Evolutionary conservation across 2,329 filamentous ascomycete species (phyloP), one percentile per base, ranked within the genome.

Genomic region (Epichloe amarillans): DNA sequence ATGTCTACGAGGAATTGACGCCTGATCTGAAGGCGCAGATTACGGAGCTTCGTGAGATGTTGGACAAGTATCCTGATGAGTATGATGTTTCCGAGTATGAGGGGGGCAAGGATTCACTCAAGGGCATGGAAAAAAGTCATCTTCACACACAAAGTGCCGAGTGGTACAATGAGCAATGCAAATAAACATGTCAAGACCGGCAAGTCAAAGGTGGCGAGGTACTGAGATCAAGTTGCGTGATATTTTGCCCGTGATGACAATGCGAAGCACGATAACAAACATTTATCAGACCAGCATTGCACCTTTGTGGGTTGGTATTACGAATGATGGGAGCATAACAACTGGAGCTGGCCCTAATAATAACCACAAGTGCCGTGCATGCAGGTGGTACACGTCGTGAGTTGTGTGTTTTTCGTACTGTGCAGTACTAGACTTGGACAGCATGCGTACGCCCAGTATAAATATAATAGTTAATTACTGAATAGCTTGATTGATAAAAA

Each of bases 41-140:
- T 66, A 54, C 55, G 33, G 78, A 90, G 69, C 71, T 97, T 60
- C 86, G 73, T 62, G 76, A 79, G n/a, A 76, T 95, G 48, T 63
- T 98, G 47, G 81, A 91, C 58, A 82, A 77, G 59, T 98, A 97
- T 69, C 90, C 91, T 0, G 82, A 86, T 37, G 93, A 98, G 72
- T 98, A 98, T 67, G 89, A 97, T 66, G 63, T 93, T 46, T 75
- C 73, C 15, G 80, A 83, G 57, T 88, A 80, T 66, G 86, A 95
- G 56, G 86, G 86, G 80, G 89, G 88, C 0, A 73, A 82, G 52
- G 75, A 79, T 42, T 83, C 80, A 15, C 61, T 90, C 63, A 71
- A 73, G 57, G 53, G 53, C 30, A 39, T 64, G 44, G 50, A 54
- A 15, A 40, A 40, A 15, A 19, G 30, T n/a, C 11, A 42, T 14